These are phyloP conservation scores for Suillus tomentosus DNA, from an alignment of 768 basidiomycete genomes.

Conservation along the genomic window DNA sequence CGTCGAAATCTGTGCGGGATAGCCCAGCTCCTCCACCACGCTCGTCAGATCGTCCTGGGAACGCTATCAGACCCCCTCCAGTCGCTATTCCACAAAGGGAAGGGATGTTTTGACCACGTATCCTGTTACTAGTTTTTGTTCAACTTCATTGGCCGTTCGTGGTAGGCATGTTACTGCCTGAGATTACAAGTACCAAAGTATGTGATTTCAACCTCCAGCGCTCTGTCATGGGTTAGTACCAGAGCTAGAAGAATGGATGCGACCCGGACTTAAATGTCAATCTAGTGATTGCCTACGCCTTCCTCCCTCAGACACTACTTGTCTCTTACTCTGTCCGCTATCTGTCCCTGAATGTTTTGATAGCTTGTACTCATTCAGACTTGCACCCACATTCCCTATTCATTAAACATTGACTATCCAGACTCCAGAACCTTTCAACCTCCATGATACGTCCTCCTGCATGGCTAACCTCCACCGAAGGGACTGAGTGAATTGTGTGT, in stretches of 20 bases:
- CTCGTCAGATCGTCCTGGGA: constrained; percentile 67
- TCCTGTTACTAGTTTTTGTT: not conserved
- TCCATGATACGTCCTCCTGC: not conserved
- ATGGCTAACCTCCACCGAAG: not conserved
- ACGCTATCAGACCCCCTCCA: constrained; percentile 50
- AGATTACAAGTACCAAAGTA: not conserved
- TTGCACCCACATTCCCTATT: not conserved
- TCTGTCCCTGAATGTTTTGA: not conserved
- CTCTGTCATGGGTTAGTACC: not conserved
- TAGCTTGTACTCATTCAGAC: not conserved
- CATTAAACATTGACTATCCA: not conserved
- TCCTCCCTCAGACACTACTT: not conserved
- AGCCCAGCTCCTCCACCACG: constrained; percentile 65
- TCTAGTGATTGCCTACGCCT: not conserved
- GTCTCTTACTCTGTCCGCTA: not conserved
- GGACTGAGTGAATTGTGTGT: not conserved
- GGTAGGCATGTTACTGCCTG: not conserved
- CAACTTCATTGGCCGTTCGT: not conserved
- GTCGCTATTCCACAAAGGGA: constrained; percentile 57
- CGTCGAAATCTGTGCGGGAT: constrained; percentile 25
- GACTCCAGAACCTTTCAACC: not conserved
- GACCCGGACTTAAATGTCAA: not conserved
- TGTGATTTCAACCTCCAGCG: not conserved
- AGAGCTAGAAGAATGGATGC: not conserved
- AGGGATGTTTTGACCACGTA: constrained; percentile 56